These are phyloP conservation scores for Primulina tabacum DNA, from an alignment of 257 asterid genomes.

Conservation along the genomic window DNA sequence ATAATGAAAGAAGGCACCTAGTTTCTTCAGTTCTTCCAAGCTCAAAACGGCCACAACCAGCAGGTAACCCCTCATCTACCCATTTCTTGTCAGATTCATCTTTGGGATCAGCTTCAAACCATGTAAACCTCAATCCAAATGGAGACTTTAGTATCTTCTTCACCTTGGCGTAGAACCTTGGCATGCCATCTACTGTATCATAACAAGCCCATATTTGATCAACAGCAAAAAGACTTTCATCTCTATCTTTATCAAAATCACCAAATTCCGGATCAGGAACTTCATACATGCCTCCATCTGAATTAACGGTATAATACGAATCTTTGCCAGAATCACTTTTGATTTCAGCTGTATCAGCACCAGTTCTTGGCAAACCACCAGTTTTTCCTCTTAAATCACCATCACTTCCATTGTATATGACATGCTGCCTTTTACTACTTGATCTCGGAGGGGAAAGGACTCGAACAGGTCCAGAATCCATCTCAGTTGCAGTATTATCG, in stretches of 20 bases:
- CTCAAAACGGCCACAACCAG: conserved; percentile 55
- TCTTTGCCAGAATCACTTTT: conserved; percentile 29
- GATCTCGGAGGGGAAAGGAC: conserved; percentile 38
- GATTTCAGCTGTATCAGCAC: conserved; percentile 23
- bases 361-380: conserved; percentile 10
- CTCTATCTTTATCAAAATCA: conserved; percentile 44
- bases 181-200: conserved; percentile 57
- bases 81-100: conserved; percentile 27
- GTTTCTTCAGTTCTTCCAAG: conserved; percentile 29
- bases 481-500: conserved; percentile 26
- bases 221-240: conserved; percentile 32
- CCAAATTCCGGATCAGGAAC: conserved; percentile 57
- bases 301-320: conserved; percentile 1
- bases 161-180: conserved; percentile 57
- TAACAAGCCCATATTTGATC: conserved; percentile 65
- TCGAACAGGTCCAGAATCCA: conserved; percentile 27
- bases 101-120: conserved; percentile 55
- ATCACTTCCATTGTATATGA: conserved; percentile 51
- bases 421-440: conserved; percentile 47
- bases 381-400: conserved; percentile 33
- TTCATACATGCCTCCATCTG: conserved; percentile 6
- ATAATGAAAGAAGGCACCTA: conserved; percentile 29
- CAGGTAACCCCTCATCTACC: conserved; percentile 42
- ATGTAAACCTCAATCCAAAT: conserved; percentile 43
- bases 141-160: conserved; percentile 35